A percentile compares a stretch with the other conserved stretches of the same genome.
Conservation (phyloP, 2,329 filamentous ascomycete genomes). For the Apiospora phragmitis region DNA sequence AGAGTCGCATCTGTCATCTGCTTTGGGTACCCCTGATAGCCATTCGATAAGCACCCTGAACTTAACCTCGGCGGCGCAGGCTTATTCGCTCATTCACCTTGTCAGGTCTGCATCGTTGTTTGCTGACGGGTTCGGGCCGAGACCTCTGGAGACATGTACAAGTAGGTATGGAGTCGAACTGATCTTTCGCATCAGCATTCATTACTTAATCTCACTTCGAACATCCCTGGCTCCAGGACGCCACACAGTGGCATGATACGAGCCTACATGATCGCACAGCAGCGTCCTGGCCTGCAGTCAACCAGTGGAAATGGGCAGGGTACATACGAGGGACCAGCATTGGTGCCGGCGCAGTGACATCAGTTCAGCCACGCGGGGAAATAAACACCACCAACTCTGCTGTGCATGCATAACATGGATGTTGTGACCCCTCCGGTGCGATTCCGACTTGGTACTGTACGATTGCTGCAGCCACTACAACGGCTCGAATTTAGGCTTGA, state of each 20-base stretch:
- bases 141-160: not conserved
- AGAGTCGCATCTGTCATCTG: not conserved
- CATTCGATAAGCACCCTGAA: not conserved
- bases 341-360: not conserved
- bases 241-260: conserved; percentile 6
- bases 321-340: not conserved
- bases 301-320: not conserved
- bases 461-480: not conserved
- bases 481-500: conserved; percentile 7
- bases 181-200: not conserved
- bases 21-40: not conserved
- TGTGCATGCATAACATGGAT: conserved; percentile 6
- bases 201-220: conserved; percentile 1
- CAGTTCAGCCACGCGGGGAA: conserved; percentile 7
- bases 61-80: not conserved
- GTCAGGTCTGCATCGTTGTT: not conserved
- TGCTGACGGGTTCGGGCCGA: conserved; percentile 1
- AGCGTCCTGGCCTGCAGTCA: not conserved
- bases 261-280: not conserved
- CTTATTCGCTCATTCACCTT: not conserved
- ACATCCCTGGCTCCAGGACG: not conserved
- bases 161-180: not conserved
- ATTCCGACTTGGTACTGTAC: conserved; percentile 3
- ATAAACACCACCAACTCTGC: not conserved
- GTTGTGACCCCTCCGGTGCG: not conserved